Conservation (phyloP, 345 rosid genomes). For the Bruguiera sexangula region DNA sequence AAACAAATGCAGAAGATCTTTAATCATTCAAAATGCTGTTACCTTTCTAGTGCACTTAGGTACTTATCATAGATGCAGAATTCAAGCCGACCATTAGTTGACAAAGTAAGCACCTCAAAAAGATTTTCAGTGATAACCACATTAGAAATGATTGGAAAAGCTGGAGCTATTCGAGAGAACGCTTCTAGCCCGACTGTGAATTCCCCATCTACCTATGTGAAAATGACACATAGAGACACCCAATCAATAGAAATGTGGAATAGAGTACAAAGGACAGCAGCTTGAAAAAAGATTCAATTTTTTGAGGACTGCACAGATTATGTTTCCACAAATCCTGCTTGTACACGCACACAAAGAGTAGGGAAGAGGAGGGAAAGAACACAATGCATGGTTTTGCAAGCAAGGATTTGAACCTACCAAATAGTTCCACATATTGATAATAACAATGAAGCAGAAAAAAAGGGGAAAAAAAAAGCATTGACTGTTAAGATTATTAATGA, state of each 20-base stretch:
- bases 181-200: constrained; percentile 78
- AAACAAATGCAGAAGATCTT: background rate
- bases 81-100: constrained; percentile 69
- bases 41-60: constrained; percentile 76
- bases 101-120: constrained; percentile 63
- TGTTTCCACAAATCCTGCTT: too few relatives aligned
- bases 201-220: constrained; percentile 63
- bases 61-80: constrained; percentile 82
- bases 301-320: too few relatives aligned
- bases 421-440: too few relatives aligned
- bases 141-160: constrained; percentile 78
- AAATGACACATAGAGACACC: constrained; percentile 6
- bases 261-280: background rate
- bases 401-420: too few relatives aligned
- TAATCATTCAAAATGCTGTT: background rate
- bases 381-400: too few relatives aligned
- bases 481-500: too few relatives aligned
- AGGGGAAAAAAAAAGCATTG: too few relatives aligned
- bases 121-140: constrained; percentile 81
- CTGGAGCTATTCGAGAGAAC: constrained; percentile 86
- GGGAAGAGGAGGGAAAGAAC: too few relatives aligned
- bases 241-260: constrained; percentile 15
- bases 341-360: too few relatives aligned
- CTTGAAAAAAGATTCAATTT: background rate
- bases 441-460: too few relatives aligned